Percentiles rank a stretch among this genome's conserved stretches.
Evolutionary conservation across 163 green algal species (phyloP).

Genomic region (Chlorella variabilis): DNA sequence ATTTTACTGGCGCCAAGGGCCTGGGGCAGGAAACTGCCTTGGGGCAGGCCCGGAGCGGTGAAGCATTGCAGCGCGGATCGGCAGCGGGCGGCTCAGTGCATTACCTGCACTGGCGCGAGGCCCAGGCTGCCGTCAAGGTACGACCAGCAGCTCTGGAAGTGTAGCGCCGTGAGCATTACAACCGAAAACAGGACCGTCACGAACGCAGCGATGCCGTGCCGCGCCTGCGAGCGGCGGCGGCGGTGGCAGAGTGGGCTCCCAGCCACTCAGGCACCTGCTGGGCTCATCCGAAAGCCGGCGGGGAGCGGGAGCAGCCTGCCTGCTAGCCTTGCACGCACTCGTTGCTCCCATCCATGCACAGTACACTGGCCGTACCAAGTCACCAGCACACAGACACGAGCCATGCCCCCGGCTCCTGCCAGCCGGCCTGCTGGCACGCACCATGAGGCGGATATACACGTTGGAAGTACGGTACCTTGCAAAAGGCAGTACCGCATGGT

Average conservation of each 20-base stretch:
- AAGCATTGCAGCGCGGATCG: no score
- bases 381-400: no score
- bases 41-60: no score
- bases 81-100: no score
- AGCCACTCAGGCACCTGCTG: background rate
- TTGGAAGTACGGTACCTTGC: slow-evolving; percentile 17
- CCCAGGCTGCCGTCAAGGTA: slow-evolving; percentile 21
- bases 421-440: background rate
- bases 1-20: no score
- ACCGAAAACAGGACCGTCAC: background rate
- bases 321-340: no score
- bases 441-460: slow-evolving; percentile 15
- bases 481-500: background rate
- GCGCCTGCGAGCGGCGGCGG: background rate
- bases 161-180: background rate
- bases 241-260: background rate
- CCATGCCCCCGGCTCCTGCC: no score
- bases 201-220: slow-evolving; percentile 3
- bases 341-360: no score
- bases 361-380: no score
- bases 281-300: background rate
- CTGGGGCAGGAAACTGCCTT: no score
- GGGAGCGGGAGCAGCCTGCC: no score
- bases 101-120: slow-evolving; percentile 6
- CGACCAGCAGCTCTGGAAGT: slow-evolving; percentile 3